Base-by-base conservation (phyloP, 2,329 filamentous ascomycete species). In the Microdochium trichocladiopsis region DNA sequence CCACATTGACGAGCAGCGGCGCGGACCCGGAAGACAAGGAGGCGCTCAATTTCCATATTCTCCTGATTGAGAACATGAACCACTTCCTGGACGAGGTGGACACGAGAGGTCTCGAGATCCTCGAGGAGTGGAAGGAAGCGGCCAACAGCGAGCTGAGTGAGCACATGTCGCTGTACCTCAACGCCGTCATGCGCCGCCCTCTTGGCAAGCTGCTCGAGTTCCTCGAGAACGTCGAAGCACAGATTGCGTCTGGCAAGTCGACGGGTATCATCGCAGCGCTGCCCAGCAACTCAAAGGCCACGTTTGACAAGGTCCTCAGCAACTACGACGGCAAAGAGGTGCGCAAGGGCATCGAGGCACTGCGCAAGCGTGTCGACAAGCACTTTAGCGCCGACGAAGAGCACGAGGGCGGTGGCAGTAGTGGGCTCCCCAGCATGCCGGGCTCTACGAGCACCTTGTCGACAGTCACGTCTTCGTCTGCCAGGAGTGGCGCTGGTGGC, bases 11-110 rank as follows among this genome's bases (percentile, higher is more conserved):
- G 5, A 69, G 60, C 52, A 71, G 71, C 45, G 67, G 72, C 12
- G 73, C 74, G 12, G 80, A 83, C 58, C 79, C 79, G 1, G 94
- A 97, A 67, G 94, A 97, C 66, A 97, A 99, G 71, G 92, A 96
- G 68, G 90, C 91, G 4, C 80, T 99, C 55, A 97, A 97, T 72
- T 96, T 95, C 72, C 92, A 97, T 69, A 96, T 99, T 62, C 79
- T 97, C 31, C 79, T 97, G 51, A 97, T 99, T 60, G 93, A 99
- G 69, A 99, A 99, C 69, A 96, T 96, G 91, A 95, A 96, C 65
- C 91, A 96, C 69, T 97, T 95, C 71, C 76, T 94, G 11, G 92
- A 97, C 66, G 92, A 96, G 68, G 87, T 95, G 9, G 90, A 95
- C 59, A 77, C 86, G 16, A 80, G 83, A 18, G 79, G 81, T 36